phyloP scores from a whole-genome alignment of 768 basidiomycete genomes.

The Serpula lacrymans region DNA sequence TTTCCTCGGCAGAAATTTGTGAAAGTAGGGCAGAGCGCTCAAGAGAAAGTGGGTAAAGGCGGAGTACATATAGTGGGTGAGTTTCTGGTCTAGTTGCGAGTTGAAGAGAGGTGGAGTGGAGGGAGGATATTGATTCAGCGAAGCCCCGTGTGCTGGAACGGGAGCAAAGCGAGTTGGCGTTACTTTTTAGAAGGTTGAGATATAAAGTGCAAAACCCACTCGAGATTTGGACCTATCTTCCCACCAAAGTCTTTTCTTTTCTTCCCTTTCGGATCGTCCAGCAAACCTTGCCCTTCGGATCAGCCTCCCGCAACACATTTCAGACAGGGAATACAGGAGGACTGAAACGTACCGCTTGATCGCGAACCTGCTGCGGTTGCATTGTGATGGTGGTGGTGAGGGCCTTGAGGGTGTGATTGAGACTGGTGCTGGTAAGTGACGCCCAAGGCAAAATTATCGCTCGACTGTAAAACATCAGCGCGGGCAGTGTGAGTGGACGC shows the following conservation, averaged over 20 bases:
- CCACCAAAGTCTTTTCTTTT: conserved; percentile 67
- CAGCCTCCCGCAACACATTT: conserved; percentile 8
- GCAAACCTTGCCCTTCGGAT: too few relatives aligned
- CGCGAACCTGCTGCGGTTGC: conserved; percentile 40
- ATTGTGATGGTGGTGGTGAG: conserved; percentile 37
- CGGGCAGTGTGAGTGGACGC: conserved; percentile 44
- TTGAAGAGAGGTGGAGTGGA: conserved; percentile 58
- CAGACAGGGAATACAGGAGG: conserved; percentile 5
- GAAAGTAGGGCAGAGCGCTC: conserved; percentile 75
- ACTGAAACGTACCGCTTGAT: conserved; percentile 37
- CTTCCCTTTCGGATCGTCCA: conserved; percentile 55
- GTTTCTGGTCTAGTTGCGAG: conserved; percentile 68
- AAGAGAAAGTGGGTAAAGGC: conserved; percentile 68
- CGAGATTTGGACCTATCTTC: conserved; percentile 67
- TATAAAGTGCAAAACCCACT: conserved; percentile 43
- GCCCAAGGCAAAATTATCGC: conserved; percentile 13
- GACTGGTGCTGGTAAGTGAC: conserved; percentile 12
- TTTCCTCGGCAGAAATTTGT: conserved; percentile 64
- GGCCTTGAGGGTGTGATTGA: conserved; percentile 21
- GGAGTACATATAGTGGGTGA: conserved; percentile 62
- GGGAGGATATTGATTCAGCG: conserved; percentile 56
- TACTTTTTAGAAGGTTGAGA: conserved; percentile 6
- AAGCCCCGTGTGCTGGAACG: too few relatives aligned
- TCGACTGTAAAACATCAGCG: conserved; percentile 27
- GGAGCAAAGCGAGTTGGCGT: too few relatives aligned